phyloP scores from a whole-genome alignment of 495 filamentous ascomycete genomes.

The Poronia punctata region DNA sequence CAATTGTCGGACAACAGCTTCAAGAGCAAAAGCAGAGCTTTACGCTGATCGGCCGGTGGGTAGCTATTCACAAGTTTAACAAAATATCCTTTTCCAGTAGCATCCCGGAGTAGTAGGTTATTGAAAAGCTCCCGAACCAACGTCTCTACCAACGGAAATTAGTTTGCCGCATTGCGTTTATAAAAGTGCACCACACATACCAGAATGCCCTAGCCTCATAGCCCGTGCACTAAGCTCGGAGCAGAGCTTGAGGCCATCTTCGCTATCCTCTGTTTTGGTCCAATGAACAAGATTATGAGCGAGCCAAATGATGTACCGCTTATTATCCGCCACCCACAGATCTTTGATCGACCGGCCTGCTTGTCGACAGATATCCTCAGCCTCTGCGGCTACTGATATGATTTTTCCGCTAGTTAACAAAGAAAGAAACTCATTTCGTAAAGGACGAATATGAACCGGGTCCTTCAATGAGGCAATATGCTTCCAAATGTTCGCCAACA shows the following conservation, averaged over 20 bases:
- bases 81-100: constrained; percentile 25
- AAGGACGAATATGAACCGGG: constrained; percentile 12
- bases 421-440: constrained; percentile 36
- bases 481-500: constrained; percentile 49
- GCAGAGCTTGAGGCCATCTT: constrained; percentile 45
- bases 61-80: constrained; percentile 40
- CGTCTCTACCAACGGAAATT: constrained; percentile 39
- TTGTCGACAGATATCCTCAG: constrained; percentile 44
- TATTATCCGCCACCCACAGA: constrained; percentile 61
- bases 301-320: constrained; percentile 65
- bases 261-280: constrained; percentile 26
- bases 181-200: constrained; percentile 36
- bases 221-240: constrained; percentile 57
- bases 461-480: constrained; percentile 4
- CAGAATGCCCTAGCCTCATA: constrained; percentile 66
- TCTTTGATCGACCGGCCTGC: constrained; percentile 25
- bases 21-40: constrained; percentile 50
- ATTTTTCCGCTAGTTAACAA: constrained; percentile 66
- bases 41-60: constrained; percentile 50
- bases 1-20: constrained; percentile 52
- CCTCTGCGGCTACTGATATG: constrained; percentile 67
- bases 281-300: constrained; percentile 56
- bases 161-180: background rate
- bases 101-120: constrained; percentile 37
- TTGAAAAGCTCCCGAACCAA: constrained; percentile 45